Evolutionary conservation across 1,139 yeast genomes (phyloP), one percentile per base, ranked within the genome.

Genomic region (Magnusiomyces suaveolens): DNA sequence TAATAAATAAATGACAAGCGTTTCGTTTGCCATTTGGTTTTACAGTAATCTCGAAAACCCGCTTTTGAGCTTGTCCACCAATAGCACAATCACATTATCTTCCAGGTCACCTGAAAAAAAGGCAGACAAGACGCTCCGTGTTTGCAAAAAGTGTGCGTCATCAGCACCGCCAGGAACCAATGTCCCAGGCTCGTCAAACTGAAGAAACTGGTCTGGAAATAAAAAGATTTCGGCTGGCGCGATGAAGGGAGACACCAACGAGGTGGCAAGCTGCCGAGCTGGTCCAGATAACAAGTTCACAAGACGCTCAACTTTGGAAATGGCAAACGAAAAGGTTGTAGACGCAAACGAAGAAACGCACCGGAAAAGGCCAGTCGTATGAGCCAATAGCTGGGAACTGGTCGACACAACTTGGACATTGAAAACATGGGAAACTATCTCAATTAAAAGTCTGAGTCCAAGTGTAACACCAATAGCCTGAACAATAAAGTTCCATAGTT

Each of bases 381-480:
- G n/a, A n/a, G n/a, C n/a, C n/a, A n/a, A n/a, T n/a, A n/a, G n/a
- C n/a, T n/a, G n/a, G n/a, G n/a, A n/a, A n/a, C n/a, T n/a, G n/a
- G n/a, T n/a, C n/a, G n/a, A n/a, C n/a, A n/a, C n/a, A n/a, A n/a
- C n/a, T n/a, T n/a, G n/a, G n/a, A n/a, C n/a, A n/a, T n/a, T n/a
- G n/a, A n/a, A 50, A 47, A 50, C 18, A 21, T 32, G 39, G 46
- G 47, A 39, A 41, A 52, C 48, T 23, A 44, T 33, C 20, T 46
- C 51, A 43, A 48, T 48, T 3, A 57, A 56, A 10, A 58, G 51
- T 49, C 57, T 57, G 33, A 56, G 54, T 16, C 66, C 62, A 12
- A 61, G 43, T 6, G 62, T 21, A 1, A 63, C 50, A 2, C 62
- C 57, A 2, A 62, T 32, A 3, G 63, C 62, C 39, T 59, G 59